Evolutionary conservation across 2,329 filamentous ascomycete species (phyloP), one percentile per base, ranked within the genome.

Genomic region (Cercospora sp.): DNA sequence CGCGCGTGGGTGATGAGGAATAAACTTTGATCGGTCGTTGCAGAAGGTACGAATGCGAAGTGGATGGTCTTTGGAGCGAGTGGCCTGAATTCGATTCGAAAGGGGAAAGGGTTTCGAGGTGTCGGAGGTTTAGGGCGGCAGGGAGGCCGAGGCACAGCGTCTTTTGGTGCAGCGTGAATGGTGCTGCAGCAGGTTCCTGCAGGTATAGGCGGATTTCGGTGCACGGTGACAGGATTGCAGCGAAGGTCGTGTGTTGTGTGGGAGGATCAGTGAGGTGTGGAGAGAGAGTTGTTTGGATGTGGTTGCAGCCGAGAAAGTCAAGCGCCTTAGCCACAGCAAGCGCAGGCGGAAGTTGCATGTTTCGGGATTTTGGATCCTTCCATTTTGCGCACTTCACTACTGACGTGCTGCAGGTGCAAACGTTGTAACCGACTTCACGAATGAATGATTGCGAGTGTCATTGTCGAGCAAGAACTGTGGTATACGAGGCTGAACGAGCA

Each of bases 291-390:
- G 49, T 55, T 55, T 55, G 49, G 24, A 26, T 28, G 49, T 55
- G 49, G 49, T 55, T 55, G 49, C 49, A 55, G 49, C 49, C 49
- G 49, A 55, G 49, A 55, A 55, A 28, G 49, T 55, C 49, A 28
- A 51, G 45, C 6, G 45, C 45, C 45, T 51, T 24, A 24, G 26
- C 28, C 49, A 49, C 45, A 55, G 49, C 49, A 55, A 55, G 12
- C 21, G 24, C 49, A 28, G 12, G 24, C 49, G 49, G 49, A 26
- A 28, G 7, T 55, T 26, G 49, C 49, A 55, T 16, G 49, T 55
- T 55, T 28, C 49, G 24, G 49, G 10, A 7, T n/a, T 55, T 55
- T 28, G 13, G 49, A 16, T 8, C 12, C 49, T 26, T 55, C 13
- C 49, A 55, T 24, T 26, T 13, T 30, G 2, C 49, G 8, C 1